Base-by-base conservation (phyloP, 2,329 filamentous ascomycete species). In the Truncatella angustata region DNA sequence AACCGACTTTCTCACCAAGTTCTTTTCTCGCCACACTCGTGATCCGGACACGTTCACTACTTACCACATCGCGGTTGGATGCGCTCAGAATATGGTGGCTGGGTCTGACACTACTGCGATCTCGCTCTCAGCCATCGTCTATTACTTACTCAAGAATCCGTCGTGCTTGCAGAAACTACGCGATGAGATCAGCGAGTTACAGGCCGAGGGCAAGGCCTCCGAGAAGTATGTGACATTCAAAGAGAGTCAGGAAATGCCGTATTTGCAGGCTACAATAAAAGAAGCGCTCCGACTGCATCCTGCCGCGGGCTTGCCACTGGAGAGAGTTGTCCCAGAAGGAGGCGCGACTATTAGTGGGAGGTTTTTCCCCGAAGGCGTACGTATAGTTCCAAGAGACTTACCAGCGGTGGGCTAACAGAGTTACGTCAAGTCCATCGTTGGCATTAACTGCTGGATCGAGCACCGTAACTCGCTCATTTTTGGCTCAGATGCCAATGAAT, bases 241-340 rank as follows among this genome's bases (percentile, higher is more conserved):
- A 5, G 60, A 67, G n/a, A 58, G 67, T 2, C 62, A 65, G 49
- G 54, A 56, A 24, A 57, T 70, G n/a, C 66, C 70, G 0, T 84
- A 81, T 58, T 78, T 78, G 1, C 68, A 67, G 3, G 79, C 77
- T n/a, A 72, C 81, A 4, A 72, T 82, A 51, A 80, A 80, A 53
- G 82, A 85, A 60, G 68, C 73, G 0, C 67, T 84, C 1, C 55
- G 60, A 14, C 9, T 53, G 21, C 44, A 54, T 0, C 64, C 67
- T 1, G 60, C 55, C 6, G 58, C 64, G 49, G 59, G 63, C 5
- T 54, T 69, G 36, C 62, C 62, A 4, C 24, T 50, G 23, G 47
- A 50, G 24, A 59, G 66, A 9, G 56, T 65, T 12, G 66, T 60
- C 3, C 55, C 60, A 4, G 28, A 52, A 14, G 61, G 54, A 3